Percentiles rank a stretch among this genome's conserved stretches.
phyloP scores from a whole-genome alignment of 148 eudicot genomes.

The Dysphania ambrosioides region DNA sequence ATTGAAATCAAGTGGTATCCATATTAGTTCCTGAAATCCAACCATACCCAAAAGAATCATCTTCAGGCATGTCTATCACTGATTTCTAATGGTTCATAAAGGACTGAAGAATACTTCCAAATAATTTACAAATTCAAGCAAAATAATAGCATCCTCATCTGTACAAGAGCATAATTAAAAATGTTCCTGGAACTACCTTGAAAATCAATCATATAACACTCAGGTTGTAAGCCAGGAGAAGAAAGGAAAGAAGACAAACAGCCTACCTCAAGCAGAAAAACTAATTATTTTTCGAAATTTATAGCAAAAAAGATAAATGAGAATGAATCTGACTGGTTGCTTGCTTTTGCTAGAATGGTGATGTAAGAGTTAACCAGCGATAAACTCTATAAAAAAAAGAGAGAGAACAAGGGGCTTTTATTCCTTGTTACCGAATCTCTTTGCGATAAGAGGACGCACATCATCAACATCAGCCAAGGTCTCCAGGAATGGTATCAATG shows the following conservation, averaged over 20 bases:
- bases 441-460: constrained; percentile 93
- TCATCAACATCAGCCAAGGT: constrained; percentile 80
- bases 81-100: constrained; percentile 13
- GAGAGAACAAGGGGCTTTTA: constrained; percentile 64
- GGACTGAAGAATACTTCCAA: constrained; percentile 22
- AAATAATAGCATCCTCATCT: constrained; percentile 37
- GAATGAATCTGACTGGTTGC: constrained; percentile 36
- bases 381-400: constrained; percentile 44
- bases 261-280: constrained; percentile 35
- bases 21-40: not conserved
- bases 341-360: constrained; percentile 36
- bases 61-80: constrained; percentile 3
- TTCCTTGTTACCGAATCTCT: constrained; percentile 96
- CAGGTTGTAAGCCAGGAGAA: constrained; percentile 32
- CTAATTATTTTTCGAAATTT: constrained; percentile 32
- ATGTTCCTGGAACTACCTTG: constrained; percentile 35
- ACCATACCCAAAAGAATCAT: not conserved
- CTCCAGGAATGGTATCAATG: constrained; percentile 89
- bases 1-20: not conserved
- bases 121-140: constrained; percentile 34
- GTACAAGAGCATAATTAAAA: constrained; percentile 34
- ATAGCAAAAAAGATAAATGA: constrained; percentile 24
- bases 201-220: constrained; percentile 23
- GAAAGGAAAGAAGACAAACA: constrained; percentile 25
- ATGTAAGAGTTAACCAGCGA: constrained; percentile 34